These are phyloP conservation scores for Pythium coloratum DNA, from an alignment of 352 stramenopile species.

Conservation along the genomic window DNA sequence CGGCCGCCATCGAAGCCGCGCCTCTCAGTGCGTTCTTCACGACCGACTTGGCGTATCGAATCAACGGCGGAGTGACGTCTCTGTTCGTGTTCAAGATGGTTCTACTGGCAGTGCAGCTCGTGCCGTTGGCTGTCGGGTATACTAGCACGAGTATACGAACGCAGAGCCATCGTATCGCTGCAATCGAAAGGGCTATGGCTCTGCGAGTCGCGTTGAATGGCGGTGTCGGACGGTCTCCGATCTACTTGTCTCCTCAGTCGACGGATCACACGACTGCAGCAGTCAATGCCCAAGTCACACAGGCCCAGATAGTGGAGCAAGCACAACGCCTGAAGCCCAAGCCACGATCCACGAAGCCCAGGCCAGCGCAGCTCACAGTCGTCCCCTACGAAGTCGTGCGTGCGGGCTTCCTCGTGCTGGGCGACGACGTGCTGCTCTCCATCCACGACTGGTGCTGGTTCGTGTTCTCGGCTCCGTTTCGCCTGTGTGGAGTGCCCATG, in stretches of 20 bases:
- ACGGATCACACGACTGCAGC: neutral
- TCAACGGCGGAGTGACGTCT: conserved; percentile 27
- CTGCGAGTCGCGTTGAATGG: conserved; percentile 28
- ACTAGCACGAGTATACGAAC: conserved; percentile 3
- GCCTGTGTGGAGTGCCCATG: conserved; percentile 7
- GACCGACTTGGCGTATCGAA: conserved; percentile 24
- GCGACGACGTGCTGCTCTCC: conserved; percentile 14
- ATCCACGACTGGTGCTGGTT: conserved; percentile 27
- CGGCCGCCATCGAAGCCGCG: conserved; percentile 26
- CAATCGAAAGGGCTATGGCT: conserved; percentile 28
- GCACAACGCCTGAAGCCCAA: neutral
- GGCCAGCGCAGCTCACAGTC: neutral
- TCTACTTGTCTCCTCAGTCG: conserved; percentile 3
- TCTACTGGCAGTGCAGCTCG: conserved; percentile 25
- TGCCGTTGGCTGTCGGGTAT: conserved; percentile 26
- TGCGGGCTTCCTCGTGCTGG: conserved; percentile 19
- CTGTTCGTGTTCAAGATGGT: conserved; percentile 32
- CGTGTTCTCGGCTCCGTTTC: conserved; percentile 14
- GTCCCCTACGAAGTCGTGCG: conserved; percentile 20
- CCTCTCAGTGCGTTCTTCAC: conserved; percentile 26
- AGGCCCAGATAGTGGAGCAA: too few species aligned
- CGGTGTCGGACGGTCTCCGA: conserved; percentile 21
- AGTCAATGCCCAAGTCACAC: too few species aligned
- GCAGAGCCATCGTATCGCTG: conserved; percentile 11
- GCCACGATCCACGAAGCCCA: neutral